These are phyloP conservation scores for Tremellales sp. DNA, from an alignment of 1,284 basidiomycete genomes.

Conservation along the genomic window DNA sequence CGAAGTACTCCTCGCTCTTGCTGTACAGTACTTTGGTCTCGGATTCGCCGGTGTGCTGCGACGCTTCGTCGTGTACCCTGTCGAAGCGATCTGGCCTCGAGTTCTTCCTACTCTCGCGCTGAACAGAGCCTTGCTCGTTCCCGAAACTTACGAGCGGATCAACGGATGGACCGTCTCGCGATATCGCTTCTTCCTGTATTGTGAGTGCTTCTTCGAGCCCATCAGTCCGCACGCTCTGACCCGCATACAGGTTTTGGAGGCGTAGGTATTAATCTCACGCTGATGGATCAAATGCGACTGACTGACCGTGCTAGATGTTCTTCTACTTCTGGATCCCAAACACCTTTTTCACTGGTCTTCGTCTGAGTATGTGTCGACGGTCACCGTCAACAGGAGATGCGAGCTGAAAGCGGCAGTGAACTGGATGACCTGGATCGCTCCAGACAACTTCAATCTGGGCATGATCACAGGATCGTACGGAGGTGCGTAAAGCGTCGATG, in stretches of 20 bases:
- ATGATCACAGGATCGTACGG: conserved; percentile 14
- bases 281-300: no score
- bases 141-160: neutral
- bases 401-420: neutral
- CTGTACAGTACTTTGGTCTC: conserved; percentile 62
- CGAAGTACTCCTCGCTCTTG: conserved; percentile 42
- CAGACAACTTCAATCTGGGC: conserved; percentile 22
- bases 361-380: conserved; percentile 53
- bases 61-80: conserved; percentile 31
- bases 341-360: conserved; percentile 20
- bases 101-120: conserved; percentile 46
- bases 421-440: conserved; percentile 59
- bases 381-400: conserved; percentile 53
- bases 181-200: neutral
- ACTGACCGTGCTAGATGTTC: no score
- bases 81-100: conserved; percentile 63
- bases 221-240: no score
- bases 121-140: conserved; percentile 14
- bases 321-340: conserved; percentile 53
- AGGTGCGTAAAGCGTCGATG: no score
- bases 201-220: no score
- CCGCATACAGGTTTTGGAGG: no score
- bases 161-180: neutral
- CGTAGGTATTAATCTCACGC: no score
- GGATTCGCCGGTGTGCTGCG: conserved; percentile 32